Conservation (phyloP, 371 early-diverging fungal genomes). For the Conidiobolus incongruus region DNA sequence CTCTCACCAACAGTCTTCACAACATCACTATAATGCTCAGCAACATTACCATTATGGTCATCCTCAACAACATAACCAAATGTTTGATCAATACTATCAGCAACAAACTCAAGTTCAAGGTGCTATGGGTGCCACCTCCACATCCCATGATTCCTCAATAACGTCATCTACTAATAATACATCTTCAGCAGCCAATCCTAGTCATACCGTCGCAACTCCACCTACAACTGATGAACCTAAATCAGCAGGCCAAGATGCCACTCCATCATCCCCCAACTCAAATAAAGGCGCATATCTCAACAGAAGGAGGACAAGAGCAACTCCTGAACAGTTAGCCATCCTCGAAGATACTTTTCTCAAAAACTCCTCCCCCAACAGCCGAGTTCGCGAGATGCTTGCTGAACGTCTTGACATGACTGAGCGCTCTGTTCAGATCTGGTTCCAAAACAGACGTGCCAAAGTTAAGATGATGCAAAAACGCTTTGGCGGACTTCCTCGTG, state of each 20-base stretch:
- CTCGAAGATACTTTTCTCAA: slow-evolving; percentile 47
- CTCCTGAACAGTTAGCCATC: slow-evolving; percentile 32
- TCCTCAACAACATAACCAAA: not conserved
- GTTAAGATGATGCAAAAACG: slow-evolving; percentile 45
- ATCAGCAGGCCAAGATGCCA: no score
- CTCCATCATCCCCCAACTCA: not conserved
- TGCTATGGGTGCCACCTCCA: not conserved
- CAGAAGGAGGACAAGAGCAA: slow-evolving; percentile 12
- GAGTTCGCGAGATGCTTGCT: slow-evolving; percentile 68
- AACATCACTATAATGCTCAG: not conserved
- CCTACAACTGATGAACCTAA: no score
- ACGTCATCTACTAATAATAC: not conserved
- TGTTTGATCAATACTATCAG: not conserved
- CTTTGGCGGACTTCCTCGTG: slow-evolving; percentile 25
- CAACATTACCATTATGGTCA: not conserved
- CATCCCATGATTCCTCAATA: not conserved
- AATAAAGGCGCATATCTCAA: not conserved
- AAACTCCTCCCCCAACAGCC: slow-evolving; percentile 40
- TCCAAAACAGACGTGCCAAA: slow-evolving; percentile 95
- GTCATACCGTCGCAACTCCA: no score
- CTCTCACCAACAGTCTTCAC: not conserved
- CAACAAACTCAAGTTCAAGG: not conserved
- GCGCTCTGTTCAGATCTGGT: slow-evolving; percentile 95
- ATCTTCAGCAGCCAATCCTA: not conserved
- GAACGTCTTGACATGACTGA: slow-evolving; percentile 77